A percentile compares a stretch with the other conserved stretches of the same genome.
Conservation (phyloP, 2,329 filamentous ascomycete species). For the Plectosphaerella cucumerina region DNA sequence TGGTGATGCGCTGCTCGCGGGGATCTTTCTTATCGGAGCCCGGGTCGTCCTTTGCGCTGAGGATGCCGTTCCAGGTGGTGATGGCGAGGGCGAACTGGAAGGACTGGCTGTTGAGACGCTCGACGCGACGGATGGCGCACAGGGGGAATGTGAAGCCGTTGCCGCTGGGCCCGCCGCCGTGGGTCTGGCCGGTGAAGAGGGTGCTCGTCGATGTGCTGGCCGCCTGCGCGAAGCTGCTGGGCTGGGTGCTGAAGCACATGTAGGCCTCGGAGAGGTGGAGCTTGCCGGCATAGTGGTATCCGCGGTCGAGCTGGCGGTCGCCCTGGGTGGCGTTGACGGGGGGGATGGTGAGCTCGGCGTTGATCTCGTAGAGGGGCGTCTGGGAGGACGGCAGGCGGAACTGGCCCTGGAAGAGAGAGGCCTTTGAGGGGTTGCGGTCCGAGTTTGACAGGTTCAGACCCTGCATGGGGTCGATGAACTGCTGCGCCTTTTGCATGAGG, state of each 20-base stretch:
- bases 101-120: constrained; percentile 87
- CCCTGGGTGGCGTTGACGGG: constrained; percentile 65
- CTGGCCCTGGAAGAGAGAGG: constrained; percentile 89
- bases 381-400: constrained; percentile 93
- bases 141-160: constrained; percentile 95
- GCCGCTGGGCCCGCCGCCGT: constrained; percentile 85
- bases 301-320: constrained; percentile 66
- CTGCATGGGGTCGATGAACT: constrained; percentile 86
- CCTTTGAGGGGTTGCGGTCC: constrained; percentile 83
- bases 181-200: constrained; percentile 86
- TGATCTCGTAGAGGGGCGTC: constrained; percentile 92
- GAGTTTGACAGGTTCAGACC: constrained; percentile 68
- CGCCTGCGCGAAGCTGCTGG: constrained; percentile 78
- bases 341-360: constrained; percentile 87
- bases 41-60: constrained; percentile 48
- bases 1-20: constrained; percentile 78
- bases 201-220: constrained; percentile 77
- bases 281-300: constrained; percentile 87
- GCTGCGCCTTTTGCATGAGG: constrained; percentile 93
- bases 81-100: constrained; percentile 90
- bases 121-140: constrained; percentile 85
- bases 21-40: constrained; percentile 39
- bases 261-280: constrained; percentile 92
- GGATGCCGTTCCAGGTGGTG: constrained; percentile 85
- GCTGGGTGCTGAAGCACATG: constrained; percentile 93